Percentiles rank a stretch among this genome's conserved stretches.
phyloP scores from a whole-genome alignment of 345 rosid species.

The Gynandropsis gynandra region DNA sequence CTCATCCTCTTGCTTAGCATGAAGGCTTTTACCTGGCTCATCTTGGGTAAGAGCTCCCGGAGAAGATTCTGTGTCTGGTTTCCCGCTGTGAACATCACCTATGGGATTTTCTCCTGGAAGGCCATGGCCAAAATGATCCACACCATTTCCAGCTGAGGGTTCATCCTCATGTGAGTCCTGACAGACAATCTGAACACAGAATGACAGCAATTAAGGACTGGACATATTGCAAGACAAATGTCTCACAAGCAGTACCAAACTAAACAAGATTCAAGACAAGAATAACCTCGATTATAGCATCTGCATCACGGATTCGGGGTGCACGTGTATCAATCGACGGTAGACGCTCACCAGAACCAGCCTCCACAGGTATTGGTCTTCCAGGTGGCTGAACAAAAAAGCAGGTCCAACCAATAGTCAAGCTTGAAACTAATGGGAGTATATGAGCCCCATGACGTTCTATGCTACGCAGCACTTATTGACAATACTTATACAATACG shows the following conservation, averaged over 20 bases:
- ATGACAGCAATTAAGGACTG: conserved; percentile 25
- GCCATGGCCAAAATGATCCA: conserved; percentile 33
- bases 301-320: conserved; percentile 83
- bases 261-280: conserved; percentile 16
- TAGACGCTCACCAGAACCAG: conserved; percentile 79
- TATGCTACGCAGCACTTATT: conserved; percentile 4
- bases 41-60: conserved; percentile 36
- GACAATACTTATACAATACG: conserved; percentile 12
- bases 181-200: conserved; percentile 66
- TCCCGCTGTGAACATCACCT: conserved; percentile 28
- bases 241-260: conserved; percentile 8
- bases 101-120: conserved; percentile 38
- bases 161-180: conserved; percentile 46
- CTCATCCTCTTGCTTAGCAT: conserved; percentile 41
- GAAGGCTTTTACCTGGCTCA: conserved; percentile 34
- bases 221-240: conserved; percentile 17
- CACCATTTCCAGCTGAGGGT: conserved; percentile 22
- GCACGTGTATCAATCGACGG: conserved; percentile 87
- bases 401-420: conserved; percentile 16
- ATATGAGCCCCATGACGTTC: conserved; percentile 1
- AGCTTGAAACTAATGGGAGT: conserved; percentile 11
- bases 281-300: conserved; percentile 89
- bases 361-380: conserved; percentile 94
- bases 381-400: conserved; percentile 75
- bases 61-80: conserved; percentile 36